Conservation (phyloP, 805 yeast species). For the Cyberlindnera euphorbiae region DNA sequence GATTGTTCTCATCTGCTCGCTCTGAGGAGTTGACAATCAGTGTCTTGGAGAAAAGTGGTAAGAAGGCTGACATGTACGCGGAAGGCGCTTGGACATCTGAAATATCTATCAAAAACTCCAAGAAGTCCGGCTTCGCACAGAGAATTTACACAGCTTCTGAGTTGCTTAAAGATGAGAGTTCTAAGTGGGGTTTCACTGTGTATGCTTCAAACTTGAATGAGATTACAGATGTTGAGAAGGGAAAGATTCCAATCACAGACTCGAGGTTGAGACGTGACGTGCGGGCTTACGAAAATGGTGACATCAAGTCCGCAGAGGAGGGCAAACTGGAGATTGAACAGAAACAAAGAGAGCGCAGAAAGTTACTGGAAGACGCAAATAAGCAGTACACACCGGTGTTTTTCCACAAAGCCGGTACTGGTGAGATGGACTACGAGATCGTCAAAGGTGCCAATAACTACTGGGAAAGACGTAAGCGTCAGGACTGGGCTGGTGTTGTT, state of each 20-base stretch:
- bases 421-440: constrained; percentile 42
- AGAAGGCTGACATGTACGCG: constrained; percentile 18
- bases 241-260: constrained; percentile 73
- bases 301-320: constrained; percentile 65
- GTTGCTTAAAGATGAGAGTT: constrained; percentile 50
- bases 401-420: constrained; percentile 39
- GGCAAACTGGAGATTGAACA: constrained; percentile 70
- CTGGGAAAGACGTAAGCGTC: constrained; percentile 70
- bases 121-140: constrained; percentile 27
- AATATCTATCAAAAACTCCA: constrained; percentile 35
- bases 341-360: constrained; percentile 73
- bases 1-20: constrained; percentile 75
- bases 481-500: constrained; percentile 54
- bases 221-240: constrained; percentile 65
- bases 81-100: constrained; percentile 84
- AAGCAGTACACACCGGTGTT: constrained; percentile 52
- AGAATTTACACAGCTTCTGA: constrained; percentile 69
- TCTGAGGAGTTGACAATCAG: constrained; percentile 59
- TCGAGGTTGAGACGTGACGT: constrained; percentile 89
- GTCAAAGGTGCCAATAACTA: constrained; percentile 59
- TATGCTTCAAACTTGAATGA: constrained; percentile 82
- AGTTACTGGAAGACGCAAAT: constrained; percentile 42
- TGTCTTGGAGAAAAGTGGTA: constrained; percentile 18
- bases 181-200: constrained; percentile 80
- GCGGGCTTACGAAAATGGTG: constrained; percentile 62